Conservation (phyloP, 805 yeast genomes). For the Saccharomycopsis fibuligera region DNA sequence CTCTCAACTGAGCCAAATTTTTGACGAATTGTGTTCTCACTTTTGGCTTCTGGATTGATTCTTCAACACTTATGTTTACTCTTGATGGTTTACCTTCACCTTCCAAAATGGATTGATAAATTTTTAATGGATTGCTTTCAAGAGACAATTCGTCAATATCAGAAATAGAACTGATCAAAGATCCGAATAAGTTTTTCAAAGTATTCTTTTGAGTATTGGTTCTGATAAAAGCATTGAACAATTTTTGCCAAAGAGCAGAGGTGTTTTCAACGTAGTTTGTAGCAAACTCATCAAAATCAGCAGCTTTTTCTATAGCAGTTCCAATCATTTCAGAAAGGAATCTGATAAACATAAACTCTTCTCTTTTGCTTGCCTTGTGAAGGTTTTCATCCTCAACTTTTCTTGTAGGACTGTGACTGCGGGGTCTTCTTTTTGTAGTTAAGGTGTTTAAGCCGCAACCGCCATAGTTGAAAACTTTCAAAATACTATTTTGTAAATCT, state of each 20-base stretch:
- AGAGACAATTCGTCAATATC: constrained; percentile 43
- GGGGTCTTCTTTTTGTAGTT: constrained; percentile 23
- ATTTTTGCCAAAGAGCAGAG: constrained; percentile 36
- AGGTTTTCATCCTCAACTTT: neutral
- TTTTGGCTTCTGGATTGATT: constrained; percentile 40
- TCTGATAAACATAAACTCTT: constrained; percentile 60
- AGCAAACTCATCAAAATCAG: constrained; percentile 25
- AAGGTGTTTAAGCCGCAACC: constrained; percentile 22
- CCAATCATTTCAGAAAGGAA: constrained; percentile 44
- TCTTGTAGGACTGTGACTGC: constrained; percentile 5
- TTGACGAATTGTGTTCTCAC: constrained; percentile 43
- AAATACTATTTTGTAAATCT: constrained; percentile 30
- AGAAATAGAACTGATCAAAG: constrained; percentile 32
- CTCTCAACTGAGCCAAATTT: constrained; percentile 45
- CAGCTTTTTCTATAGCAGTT: constrained; percentile 32
- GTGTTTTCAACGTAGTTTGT: constrained; percentile 23
- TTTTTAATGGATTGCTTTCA: constrained; percentile 72
- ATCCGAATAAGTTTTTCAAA: constrained; percentile 31
- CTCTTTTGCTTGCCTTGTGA: constrained; percentile 36
- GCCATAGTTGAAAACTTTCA: constrained; percentile 29
- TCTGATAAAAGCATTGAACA: constrained; percentile 35
- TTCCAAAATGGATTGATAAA: constrained; percentile 36
- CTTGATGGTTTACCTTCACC: constrained; percentile 8
- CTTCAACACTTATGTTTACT: constrained; percentile 23
- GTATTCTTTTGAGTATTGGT: constrained; percentile 30